phyloP scores from a whole-genome alignment of 2,329 filamentous ascomycete species.

The Phoma herbarum region DNA sequence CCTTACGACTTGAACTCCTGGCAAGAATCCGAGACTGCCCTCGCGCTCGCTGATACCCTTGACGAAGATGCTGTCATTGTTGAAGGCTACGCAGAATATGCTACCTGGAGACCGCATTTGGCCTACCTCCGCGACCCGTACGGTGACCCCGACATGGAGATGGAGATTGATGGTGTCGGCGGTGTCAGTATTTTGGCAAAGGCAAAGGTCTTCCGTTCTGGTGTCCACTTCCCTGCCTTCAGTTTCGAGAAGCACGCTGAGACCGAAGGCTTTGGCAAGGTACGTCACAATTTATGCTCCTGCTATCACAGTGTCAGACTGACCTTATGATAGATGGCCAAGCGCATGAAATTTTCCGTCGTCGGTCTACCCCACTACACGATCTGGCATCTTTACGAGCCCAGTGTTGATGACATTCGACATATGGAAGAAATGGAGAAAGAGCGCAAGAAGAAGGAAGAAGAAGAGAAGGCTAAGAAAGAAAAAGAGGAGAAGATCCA shows the following conservation, averaged over 20 bases:
- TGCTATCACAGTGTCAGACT: constrained; percentile 25
- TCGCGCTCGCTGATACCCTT: constrained; percentile 90
- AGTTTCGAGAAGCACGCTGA: constrained; percentile 99
- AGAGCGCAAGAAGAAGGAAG: constrained; percentile 80
- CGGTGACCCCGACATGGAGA: constrained; percentile 98
- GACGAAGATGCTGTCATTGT: constrained; percentile 99
- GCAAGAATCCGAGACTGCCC: constrained; percentile 97
- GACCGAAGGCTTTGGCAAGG: constrained; percentile 98
- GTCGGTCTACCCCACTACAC: constrained; percentile 97
- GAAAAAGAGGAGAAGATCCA: constrained; percentile 81
- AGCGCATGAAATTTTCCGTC: constrained; percentile 93
- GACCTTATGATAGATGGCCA: constrained; percentile 79
- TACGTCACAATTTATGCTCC: constrained; percentile 52
- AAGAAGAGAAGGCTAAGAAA: constrained; percentile 77
- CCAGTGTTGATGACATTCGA: constrained; percentile 94
- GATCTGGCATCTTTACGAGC: constrained; percentile 99
- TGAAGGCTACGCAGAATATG: constrained; percentile 98
- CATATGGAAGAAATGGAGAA: constrained; percentile 99
- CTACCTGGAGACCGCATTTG: constrained; percentile 96
- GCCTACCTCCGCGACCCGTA: constrained; percentile 97
- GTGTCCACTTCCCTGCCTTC: constrained; percentile 97
- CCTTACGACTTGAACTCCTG: constrained; percentile 98
- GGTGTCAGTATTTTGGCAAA: constrained; percentile 98
- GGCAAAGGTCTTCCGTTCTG: constrained; percentile 91
- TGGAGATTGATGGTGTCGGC: constrained; percentile 98